A percentile compares a stretch with the other conserved stretches of the same genome.
Evolutionary conservation across 2,329 filamentous ascomycete species (phyloP).

Genomic region (Phoma sp.): DNA sequence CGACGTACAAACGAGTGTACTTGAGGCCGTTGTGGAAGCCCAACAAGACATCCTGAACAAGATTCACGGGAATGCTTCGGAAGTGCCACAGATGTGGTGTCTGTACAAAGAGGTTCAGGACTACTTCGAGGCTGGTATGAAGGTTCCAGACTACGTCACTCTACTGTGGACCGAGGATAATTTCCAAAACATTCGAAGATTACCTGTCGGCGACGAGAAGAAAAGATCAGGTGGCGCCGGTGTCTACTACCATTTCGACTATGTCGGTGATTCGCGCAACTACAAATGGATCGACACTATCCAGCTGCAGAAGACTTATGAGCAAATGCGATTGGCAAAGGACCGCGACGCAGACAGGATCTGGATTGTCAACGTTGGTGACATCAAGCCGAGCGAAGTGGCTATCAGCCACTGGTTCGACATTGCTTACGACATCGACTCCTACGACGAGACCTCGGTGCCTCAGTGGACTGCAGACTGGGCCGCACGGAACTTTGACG

Average conservation of each 20-base stretch:
- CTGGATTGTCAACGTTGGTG: conserved; percentile 72
- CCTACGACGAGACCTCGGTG: conserved; percentile 63
- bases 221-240: conserved; percentile 67
- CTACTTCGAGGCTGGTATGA: conserved; percentile 70
- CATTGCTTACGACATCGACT: conserved; percentile 68
- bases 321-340: conserved; percentile 69
- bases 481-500: conserved; percentile 64
- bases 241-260: conserved; percentile 71
- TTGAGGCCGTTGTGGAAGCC: conserved; percentile 66
- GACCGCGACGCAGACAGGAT: conserved; percentile 65
- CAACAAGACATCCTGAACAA: conserved; percentile 65
- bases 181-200: conserved; percentile 68
- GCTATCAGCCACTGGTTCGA: conserved; percentile 73
- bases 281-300: conserved; percentile 70
- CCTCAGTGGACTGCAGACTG: conserved; percentile 63
- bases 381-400: conserved; percentile 70
- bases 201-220: conserved; percentile 67
- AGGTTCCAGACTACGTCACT: conserved; percentile 69
- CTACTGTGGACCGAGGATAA: conserved; percentile 75
- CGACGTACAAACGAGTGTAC: conserved; percentile 63
- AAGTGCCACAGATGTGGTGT: conserved; percentile 73
- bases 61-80: conserved; percentile 60
- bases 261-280: conserved; percentile 66
- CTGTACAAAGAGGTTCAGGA: conserved; percentile 77
- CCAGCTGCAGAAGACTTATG: conserved; percentile 68